Base-by-base conservation (phyloP, 352 stramenopile species). In the Pythium phragmiticola region DNA sequence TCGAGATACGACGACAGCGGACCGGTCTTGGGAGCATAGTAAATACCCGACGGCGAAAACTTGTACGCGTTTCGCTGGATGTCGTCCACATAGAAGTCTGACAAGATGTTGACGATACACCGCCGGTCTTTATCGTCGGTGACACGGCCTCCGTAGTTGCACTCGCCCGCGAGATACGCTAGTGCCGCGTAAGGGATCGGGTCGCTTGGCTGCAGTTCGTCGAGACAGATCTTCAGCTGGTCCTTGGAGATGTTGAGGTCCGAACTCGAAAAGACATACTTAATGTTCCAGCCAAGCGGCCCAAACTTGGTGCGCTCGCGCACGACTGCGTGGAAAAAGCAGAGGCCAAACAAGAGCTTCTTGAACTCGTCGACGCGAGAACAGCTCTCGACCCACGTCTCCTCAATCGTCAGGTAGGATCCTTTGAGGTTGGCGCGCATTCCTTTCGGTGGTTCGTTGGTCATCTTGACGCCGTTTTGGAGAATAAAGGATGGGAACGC, bases 391-490 rank as follows among this genome's bases (percentile, higher is more conserved):
- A 91, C 70, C 88, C 88, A 96, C 26, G 66, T 63, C 42, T 89
- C 80, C 13, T 93, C 82, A 46, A 95, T 86, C 1, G 82, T 95
- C 51, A 90, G 53, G 65, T 94, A 98, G n/a, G 87, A 94, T 6
- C 89, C 91, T 53, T 97, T 93, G 11, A 98, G 63, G 70, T 98
- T 98, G 9, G 92, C 91, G 17, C 94, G 81, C 86, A 98, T 95
- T 8, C 95, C 95, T 52, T 97, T 97, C 0, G 95, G 92, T 7
- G 95, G 94, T 53, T 98, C 95, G 50, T 97, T 97, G 19, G 94
- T 98, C 87, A 98, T 98, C 74, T 98, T 98, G 54, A 97, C 85
- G 14, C 89, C 88, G 49, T 96, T 93, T 50, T 96, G 93, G 13
- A 98, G 77, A 37, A 98, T 96, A 52, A 90, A 98, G 1, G 93